Evolutionary conservation across 352 stramenopile species (phyloP).

Genomic region (Phytophthora tentaculata): DNA sequence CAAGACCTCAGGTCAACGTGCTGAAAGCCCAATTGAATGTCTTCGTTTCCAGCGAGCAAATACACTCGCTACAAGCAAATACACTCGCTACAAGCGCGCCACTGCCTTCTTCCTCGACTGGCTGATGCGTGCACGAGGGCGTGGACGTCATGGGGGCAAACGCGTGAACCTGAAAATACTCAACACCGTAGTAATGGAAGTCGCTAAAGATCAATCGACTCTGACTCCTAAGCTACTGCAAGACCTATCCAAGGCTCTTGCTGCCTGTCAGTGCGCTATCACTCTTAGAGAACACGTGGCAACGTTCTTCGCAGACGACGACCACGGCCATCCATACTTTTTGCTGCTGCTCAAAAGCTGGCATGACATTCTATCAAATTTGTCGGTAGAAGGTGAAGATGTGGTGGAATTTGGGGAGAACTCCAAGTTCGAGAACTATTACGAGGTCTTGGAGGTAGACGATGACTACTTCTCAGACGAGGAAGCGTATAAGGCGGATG

Average conservation of each 20-base stretch:
- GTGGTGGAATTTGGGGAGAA: background rate
- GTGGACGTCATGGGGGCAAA: background rate
- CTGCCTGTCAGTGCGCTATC: background rate
- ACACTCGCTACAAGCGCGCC: constrained; percentile 14
- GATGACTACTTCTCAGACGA: constrained; percentile 20
- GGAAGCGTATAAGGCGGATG: background rate
- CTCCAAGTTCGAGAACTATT: constrained; percentile 23
- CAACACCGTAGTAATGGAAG: background rate
- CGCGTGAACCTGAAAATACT: background rate
- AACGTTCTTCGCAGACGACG: background rate
- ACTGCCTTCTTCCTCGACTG: constrained; percentile 15
- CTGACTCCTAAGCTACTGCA: background rate
- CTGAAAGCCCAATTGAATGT: background rate
- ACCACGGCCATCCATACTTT: background rate
- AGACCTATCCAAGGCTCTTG: background rate
- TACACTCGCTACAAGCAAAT: too few relatives aligned
- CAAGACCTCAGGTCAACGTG: too few relatives aligned
- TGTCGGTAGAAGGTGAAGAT: background rate
- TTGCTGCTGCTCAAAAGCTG: background rate
- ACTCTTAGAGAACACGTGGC: background rate
- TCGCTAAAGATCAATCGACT: background rate
- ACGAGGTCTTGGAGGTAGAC: constrained; percentile 29
- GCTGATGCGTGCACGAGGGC: constrained; percentile 5
- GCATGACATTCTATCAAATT: background rate
- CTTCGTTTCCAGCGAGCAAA: constrained; percentile 9